A percentile compares a stretch with the other conserved stretches of the same genome.
Evolutionary conservation across 495 filamentous ascomycete genomes (phyloP).

Genomic region (Oidiodendron maius): DNA sequence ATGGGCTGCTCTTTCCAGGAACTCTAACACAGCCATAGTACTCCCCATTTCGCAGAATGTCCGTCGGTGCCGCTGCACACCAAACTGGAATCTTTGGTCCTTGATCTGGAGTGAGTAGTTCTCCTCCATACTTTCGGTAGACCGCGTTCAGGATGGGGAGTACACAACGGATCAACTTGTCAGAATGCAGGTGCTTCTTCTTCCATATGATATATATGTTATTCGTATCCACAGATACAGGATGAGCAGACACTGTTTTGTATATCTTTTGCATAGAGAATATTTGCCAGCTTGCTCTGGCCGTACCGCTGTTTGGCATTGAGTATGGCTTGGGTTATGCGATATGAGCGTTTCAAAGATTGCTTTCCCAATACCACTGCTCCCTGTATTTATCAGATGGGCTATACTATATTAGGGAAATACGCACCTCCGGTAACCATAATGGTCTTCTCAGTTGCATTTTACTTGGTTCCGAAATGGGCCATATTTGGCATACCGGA

Average conservation of each 20-base stretch:
- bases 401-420: background rate
- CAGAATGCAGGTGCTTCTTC: background rate
- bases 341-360: constrained; percentile 10
- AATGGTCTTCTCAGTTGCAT: constrained; percentile 55
- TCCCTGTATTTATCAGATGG: background rate
- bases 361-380: background rate
- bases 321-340: constrained; percentile 28
- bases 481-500: too few relatives aligned
- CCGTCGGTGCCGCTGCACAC: constrained; percentile 37
- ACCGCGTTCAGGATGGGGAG: background rate
- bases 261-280: constrained; percentile 56
- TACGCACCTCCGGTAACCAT: constrained; percentile 58
- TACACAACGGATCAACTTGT: background rate
- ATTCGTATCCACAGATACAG: constrained; percentile 46
- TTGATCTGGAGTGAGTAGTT: background rate
- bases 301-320: constrained; percentile 49
- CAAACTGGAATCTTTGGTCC: constrained; percentile 28
- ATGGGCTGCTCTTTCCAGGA: constrained; percentile 26
- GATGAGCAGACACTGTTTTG: constrained; percentile 53
- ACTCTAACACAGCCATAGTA: constrained; percentile 50
- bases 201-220: background rate
- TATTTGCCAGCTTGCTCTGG: constrained; percentile 63
- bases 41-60: constrained; percentile 26
- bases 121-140: constrained; percentile 22
- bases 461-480: too few relatives aligned